These are phyloP conservation scores for Phytophthora cajani DNA, from an alignment of 352 stramenopile species.

Conservation along the genomic window DNA sequence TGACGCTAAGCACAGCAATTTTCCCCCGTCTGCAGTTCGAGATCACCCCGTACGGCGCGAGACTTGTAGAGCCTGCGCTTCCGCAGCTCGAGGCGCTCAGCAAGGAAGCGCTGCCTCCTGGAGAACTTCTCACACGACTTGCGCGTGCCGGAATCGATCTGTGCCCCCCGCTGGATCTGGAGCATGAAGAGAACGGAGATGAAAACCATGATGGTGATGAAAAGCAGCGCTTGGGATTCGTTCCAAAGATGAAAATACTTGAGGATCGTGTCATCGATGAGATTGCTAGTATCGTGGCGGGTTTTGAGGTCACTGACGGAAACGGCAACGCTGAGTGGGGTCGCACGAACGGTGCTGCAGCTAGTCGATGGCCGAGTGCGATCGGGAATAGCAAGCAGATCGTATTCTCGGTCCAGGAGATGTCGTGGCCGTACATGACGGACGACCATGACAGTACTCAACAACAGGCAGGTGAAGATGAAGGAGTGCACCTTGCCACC, in stretches of 20 bases:
- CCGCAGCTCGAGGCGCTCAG: constrained; percentile 55
- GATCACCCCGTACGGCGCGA: constrained; percentile 64
- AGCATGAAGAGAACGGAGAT: constrained; percentile 10
- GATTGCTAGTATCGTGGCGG: constrained; percentile 67
- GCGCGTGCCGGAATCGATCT: constrained; percentile 67
- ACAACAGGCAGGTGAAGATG: constrained; percentile 30
- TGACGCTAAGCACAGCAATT: constrained; percentile 67
- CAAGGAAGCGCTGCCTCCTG: constrained; percentile 47
- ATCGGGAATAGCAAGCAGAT: constrained; percentile 62
- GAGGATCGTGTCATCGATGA: constrained; percentile 81
- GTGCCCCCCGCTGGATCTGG: constrained; percentile 44
- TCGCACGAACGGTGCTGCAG: constrained; percentile 17
- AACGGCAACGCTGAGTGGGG: constrained; percentile 27
- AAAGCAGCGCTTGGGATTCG: constrained; percentile 40
- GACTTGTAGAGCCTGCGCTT: constrained; percentile 57
- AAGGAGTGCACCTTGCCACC: constrained; percentile 34
- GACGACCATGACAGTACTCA: constrained; percentile 24
- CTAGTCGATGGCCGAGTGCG: constrained; percentile 31
- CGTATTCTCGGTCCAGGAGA: constrained; percentile 78
- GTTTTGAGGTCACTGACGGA: constrained; percentile 62
- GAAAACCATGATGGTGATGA: constrained; percentile 33
- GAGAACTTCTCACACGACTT: constrained; percentile 65
- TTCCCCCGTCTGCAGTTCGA: constrained; percentile 70
- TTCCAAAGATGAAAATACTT: constrained; percentile 63
- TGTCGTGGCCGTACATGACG: constrained; percentile 79